phyloP scores from a whole-genome alignment of 202 grass and related monocot genomes.

The Carex arenaria region DNA sequence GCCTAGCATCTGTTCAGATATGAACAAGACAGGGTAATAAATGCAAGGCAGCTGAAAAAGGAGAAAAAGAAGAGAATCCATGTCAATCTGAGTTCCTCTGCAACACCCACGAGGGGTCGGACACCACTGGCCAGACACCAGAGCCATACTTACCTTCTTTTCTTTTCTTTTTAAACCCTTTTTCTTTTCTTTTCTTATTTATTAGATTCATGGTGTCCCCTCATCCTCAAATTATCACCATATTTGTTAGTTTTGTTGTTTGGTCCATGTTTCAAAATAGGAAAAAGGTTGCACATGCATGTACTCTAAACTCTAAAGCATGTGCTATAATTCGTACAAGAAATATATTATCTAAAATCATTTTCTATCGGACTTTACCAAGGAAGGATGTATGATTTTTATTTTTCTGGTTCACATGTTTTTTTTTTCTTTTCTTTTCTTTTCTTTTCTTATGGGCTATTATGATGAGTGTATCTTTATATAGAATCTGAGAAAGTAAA shows the following conservation, averaged over 20 bases:
- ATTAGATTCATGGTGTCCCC: background rate
- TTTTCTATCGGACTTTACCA: background rate
- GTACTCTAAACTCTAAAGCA: background rate
- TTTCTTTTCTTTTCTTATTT: background rate
- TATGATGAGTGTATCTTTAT: background rate
- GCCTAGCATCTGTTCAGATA: constrained; percentile 15
- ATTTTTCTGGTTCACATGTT: background rate
- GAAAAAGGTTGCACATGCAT: background rate
- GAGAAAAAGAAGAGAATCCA: constrained; percentile 7
- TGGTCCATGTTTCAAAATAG: constrained; percentile 9
- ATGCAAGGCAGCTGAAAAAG: constrained; percentile 18
- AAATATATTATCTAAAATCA: background rate
- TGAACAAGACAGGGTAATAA: constrained; percentile 24
- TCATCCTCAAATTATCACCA: constrained; percentile 16
- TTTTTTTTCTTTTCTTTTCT: background rate
- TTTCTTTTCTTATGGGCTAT: background rate
- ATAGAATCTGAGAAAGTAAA: background rate
- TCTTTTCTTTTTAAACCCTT: background rate
- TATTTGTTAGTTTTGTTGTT: constrained; percentile 13
- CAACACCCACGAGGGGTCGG: constrained; percentile 27
- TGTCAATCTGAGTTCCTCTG: constrained; percentile 25
- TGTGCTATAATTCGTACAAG: background rate
- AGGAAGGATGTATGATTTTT: background rate
- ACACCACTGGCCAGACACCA: background rate
- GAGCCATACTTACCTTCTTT: background rate